phyloP scores from a whole-genome alignment of 2,329 filamentous ascomycete genomes.

The Immersiporthe knoxdaviesiana region DNA sequence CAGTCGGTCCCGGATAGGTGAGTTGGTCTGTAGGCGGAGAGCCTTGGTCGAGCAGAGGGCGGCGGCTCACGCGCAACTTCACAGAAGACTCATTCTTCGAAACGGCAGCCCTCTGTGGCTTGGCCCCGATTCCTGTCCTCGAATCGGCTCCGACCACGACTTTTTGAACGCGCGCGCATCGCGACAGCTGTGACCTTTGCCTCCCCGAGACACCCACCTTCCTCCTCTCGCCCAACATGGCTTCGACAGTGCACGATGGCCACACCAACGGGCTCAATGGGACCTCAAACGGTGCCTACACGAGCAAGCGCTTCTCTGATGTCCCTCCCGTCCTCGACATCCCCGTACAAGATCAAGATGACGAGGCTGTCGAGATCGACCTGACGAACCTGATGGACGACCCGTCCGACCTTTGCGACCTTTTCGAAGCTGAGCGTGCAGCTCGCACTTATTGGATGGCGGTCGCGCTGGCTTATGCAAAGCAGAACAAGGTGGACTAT shows the following conservation, averaged over 20 bases:
- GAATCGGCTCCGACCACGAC: not conserved
- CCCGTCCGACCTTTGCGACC: slow-evolving; percentile 89
- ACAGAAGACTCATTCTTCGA: not conserved
- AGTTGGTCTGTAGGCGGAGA: slow-evolving; percentile 1
- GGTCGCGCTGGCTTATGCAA: slow-evolving; percentile 95
- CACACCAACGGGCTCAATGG: slow-evolving; percentile 50
- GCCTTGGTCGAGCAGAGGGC: not conserved
- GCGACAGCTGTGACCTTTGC: not conserved
- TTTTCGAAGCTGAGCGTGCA: slow-evolving; percentile 92
- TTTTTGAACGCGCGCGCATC: slow-evolving; percentile 1
- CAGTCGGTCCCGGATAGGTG: not conserved
- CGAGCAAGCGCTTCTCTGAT: slow-evolving; percentile 64
- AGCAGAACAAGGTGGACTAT: slow-evolving; percentile 91
- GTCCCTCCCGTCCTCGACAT: slow-evolving; percentile 69
- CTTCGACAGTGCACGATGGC: slow-evolving; percentile 47
- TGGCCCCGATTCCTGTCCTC: not conserved
- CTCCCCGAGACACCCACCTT: slow-evolving; percentile 28
- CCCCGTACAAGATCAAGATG: slow-evolving; percentile 66
- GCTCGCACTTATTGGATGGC: slow-evolving; percentile 96
- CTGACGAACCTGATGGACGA: slow-evolving; percentile 90
- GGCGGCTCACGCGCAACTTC: not conserved
- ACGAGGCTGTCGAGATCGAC: slow-evolving; percentile 87
- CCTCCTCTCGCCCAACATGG: slow-evolving; percentile 45
- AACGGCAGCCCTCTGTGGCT: slow-evolving; percentile 9
- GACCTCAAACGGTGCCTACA: slow-evolving; percentile 40